These are phyloP conservation scores for Saprolegnia diclina DNA, from an alignment of 352 stramenopile species.

Conservation along the genomic window DNA sequence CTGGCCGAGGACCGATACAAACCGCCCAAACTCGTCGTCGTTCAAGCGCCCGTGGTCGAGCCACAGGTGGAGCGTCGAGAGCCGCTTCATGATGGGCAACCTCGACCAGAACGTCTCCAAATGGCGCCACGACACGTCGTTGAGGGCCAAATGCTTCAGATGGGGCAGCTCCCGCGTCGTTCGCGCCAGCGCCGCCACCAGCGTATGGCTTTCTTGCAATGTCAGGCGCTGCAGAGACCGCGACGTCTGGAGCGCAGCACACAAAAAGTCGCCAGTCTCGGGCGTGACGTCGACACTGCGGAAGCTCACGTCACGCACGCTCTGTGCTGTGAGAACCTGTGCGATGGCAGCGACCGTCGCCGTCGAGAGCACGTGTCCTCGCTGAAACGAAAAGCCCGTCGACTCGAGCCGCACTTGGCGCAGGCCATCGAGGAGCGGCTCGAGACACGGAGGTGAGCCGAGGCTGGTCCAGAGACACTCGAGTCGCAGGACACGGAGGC, in stretches of 20 bases:
- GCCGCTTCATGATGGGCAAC: background rate
- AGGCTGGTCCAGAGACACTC: slow-evolving; percentile 3
- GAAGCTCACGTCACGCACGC: background rate
- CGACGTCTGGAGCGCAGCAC: background rate
- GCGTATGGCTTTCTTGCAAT: background rate
- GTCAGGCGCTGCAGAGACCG: background rate
- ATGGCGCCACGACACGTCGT: slow-evolving; percentile 4
- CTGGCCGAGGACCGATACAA: background rate
- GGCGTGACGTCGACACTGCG: background rate
- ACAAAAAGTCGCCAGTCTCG: background rate
- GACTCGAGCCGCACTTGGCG: background rate
- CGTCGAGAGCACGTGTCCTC: background rate
- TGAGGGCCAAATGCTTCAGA: background rate
- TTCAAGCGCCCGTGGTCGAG: slow-evolving; percentile 5
- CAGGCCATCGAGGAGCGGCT: background rate
- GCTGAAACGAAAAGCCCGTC: slow-evolving; percentile 2
- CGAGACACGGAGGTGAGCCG: background rate
- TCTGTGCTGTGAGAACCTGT: background rate
- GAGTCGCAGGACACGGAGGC: slow-evolving; percentile 1
- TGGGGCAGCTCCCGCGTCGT: background rate
- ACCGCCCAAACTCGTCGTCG: background rate
- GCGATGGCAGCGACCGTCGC: background rate
- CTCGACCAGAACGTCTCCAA: background rate
- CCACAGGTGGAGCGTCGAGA: background rate
- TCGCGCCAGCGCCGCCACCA: background rate